Conservation (phyloP, 306 rosid species). For the Ammopiptanthus mongolicus region DNA sequence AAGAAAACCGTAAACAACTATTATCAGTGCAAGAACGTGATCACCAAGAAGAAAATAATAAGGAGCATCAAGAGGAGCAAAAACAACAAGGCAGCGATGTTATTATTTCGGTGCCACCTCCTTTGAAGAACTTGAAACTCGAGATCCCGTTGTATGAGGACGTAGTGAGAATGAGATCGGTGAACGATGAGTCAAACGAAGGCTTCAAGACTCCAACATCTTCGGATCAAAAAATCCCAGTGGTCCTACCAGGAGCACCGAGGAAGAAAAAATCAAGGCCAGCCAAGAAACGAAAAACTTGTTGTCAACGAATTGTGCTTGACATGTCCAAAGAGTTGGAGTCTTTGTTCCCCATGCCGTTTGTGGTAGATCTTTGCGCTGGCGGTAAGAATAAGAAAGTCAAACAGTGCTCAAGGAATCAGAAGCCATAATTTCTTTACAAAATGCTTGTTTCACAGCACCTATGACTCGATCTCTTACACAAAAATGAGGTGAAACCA, state of each 20-base stretch:
- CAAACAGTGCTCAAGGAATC: conserved; percentile 3
- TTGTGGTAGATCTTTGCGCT: conserved; percentile 35
- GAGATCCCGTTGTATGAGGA: conserved; percentile 21
- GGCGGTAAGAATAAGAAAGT: conserved; percentile 37
- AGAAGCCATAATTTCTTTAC: background rate
- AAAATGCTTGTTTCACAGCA: too few relatives aligned
- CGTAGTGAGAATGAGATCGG: background rate
- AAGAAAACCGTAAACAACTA: background rate
- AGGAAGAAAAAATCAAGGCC: conserved; percentile 41
- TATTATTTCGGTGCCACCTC: background rate
- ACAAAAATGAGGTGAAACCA: too few relatives aligned
- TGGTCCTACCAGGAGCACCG: conserved; percentile 53
- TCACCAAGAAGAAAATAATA: background rate
- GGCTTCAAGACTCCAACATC: conserved; percentile 70
- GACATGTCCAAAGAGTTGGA: conserved; percentile 40
- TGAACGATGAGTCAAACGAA: background rate
- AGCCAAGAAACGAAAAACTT: conserved; percentile 26
- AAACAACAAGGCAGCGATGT: too few relatives aligned
- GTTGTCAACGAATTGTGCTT: conserved; percentile 6
- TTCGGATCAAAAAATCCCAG: conserved; percentile 42
- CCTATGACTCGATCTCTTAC: too few relatives aligned
- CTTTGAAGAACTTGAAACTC: conserved; percentile 18
- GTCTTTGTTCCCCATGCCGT: conserved; percentile 37
- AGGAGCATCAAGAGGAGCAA: background rate
- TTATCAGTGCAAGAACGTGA: background rate